Evolutionary conservation across 1,284 basidiomycete genomes (phyloP), one percentile per base, ranked within the genome.

Genomic region (Anthracocystis panici-leucophaei): DNA sequence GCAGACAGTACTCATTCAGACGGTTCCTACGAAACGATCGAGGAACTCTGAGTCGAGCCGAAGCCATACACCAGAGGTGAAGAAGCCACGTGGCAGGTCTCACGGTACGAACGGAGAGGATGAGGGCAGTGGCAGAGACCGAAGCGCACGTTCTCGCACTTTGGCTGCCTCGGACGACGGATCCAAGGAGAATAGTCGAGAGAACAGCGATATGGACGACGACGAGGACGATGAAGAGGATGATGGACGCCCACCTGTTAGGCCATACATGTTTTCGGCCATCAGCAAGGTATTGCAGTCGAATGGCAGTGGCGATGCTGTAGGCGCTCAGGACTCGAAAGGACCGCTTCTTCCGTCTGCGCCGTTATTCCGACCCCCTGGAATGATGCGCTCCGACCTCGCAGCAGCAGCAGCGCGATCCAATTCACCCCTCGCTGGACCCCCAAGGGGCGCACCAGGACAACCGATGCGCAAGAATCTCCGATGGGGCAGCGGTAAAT

Each of bases 401-500:
- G 60, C 60, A n/a, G 68, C 60, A 41, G 67, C 44, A 20, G 72
- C 68, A 25, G 72, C 74, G 41, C 65, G 74, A 33, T 64, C 68
- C 46, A 65, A 66, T 31, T 80, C 78, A 23, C 77, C 77, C 11
- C 56, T 79, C 2, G 73, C 77, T 20, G 78, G 75, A 35, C 77
- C 80, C 16, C 76, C 70, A 20, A 58, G 69, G 21, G 74, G 65
- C 14, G 40, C 59, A 10, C 63, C 68, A 23, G 81, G 81, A 11
- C 79, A 78, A 58, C 82, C 82, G 6, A 79, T 79, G 59, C 79
- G 82, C 25, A 82, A 77, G 69, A 84, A 84, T 48, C 48, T 84
- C 29, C 72, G 82, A 5, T 84, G 82, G 82, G 82, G 82, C 27
- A 82, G 68, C 50, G 82, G 82, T 25, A 84, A 84, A 54, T 70